Percentiles rank a stretch among this genome's conserved stretches.
These are phyloP conservation scores for Singerocomus inundabilis DNA, from an alignment of 1,284 basidiomycete genomes.

Conservation along the genomic window DNA sequence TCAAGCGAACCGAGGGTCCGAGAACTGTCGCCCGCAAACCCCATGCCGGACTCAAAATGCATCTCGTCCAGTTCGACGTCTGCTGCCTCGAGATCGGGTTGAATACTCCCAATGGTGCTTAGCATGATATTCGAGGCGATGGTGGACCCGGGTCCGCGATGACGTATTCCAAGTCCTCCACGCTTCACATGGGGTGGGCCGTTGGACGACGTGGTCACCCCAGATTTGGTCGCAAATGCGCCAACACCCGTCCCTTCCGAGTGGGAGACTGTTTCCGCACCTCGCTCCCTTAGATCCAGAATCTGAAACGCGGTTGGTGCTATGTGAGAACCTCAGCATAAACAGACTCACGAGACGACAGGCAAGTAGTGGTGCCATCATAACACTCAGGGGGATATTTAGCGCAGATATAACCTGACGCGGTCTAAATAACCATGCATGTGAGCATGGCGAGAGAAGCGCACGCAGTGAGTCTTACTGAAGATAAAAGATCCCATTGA, in stretches of 20 bases:
- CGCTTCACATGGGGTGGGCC: conserved; percentile 38
- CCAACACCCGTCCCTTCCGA: conserved; percentile 63
- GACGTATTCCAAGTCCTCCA: conserved; percentile 36
- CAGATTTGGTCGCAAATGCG: conserved; percentile 59
- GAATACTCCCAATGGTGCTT: conserved; percentile 66
- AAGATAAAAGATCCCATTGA: conserved; percentile 80
- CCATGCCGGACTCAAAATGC: conserved; percentile 39
- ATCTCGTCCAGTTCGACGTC: conserved; percentile 57
- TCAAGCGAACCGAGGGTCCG: conserved; percentile 33
- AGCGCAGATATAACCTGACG: conserved; percentile 79
- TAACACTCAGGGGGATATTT: conserved; percentile 81
- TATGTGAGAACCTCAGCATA: neutral
- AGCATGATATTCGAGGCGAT: conserved; percentile 63
- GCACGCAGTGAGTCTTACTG: conserved; percentile 47
- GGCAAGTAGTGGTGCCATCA: conserved; percentile 75
- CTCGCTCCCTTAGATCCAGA: conserved; percentile 72
- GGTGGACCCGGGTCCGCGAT: conserved; percentile 37
- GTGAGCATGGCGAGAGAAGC: conserved; percentile 4
- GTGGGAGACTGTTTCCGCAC: conserved; percentile 68
- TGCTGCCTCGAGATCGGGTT: conserved; percentile 53
- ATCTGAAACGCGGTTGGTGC: conserved; percentile 43
- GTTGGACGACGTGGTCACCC: conserved; percentile 47
- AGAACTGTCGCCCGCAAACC: conserved; percentile 34
- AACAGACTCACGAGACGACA: conserved; percentile 58
- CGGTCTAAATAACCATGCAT: conserved; percentile 45